Percentiles rank a stretch among this genome's conserved stretches.
These are phyloP conservation scores for Candida maltosa DNA, from an alignment of 805 yeast species.

Conservation along the genomic window DNA sequence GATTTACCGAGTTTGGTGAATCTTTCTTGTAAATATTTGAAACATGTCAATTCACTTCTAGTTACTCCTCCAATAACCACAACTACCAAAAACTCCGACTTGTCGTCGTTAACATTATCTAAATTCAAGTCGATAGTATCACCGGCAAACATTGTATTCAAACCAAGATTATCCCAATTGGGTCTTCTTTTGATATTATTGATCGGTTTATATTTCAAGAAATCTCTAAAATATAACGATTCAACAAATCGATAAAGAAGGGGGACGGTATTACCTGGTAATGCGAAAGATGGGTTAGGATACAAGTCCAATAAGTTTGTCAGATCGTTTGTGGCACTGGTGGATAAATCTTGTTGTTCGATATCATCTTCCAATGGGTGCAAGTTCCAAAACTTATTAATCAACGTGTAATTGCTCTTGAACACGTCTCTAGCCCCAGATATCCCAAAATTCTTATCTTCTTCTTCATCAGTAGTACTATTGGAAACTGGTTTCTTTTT, in stretches of 20 bases:
- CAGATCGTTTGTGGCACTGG: constrained; percentile 1
- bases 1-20: constrained; percentile 21
- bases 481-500: constrained; percentile 8
- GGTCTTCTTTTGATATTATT: constrained; percentile 33
- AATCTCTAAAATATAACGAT: constrained; percentile 57
- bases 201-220: constrained; percentile 39
- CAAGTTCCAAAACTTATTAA: constrained; percentile 45
- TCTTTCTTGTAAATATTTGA: constrained; percentile 56
- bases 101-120: constrained; percentile 15
- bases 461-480: constrained; percentile 8
- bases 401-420: constrained; percentile 33
- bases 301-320: constrained; percentile 29
- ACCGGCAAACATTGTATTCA: constrained; percentile 41
- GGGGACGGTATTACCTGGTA: constrained; percentile 80
- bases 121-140: constrained; percentile 35
- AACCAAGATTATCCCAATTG: constrained; percentile 42
- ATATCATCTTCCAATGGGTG: constrained; percentile 33
- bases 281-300: constrained; percentile 55
- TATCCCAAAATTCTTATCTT: constrained; percentile 23
- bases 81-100: constrained; percentile 35
- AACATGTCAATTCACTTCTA: constrained; percentile 73
- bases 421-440: constrained; percentile 28
- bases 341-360: constrained; percentile 8
- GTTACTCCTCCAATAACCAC: constrained; percentile 83
- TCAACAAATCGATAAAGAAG: constrained; percentile 67